Evolutionary conservation across 805 yeast genomes (phyloP).

Genomic region (Wickerhamomyces kurtzmanii): DNA sequence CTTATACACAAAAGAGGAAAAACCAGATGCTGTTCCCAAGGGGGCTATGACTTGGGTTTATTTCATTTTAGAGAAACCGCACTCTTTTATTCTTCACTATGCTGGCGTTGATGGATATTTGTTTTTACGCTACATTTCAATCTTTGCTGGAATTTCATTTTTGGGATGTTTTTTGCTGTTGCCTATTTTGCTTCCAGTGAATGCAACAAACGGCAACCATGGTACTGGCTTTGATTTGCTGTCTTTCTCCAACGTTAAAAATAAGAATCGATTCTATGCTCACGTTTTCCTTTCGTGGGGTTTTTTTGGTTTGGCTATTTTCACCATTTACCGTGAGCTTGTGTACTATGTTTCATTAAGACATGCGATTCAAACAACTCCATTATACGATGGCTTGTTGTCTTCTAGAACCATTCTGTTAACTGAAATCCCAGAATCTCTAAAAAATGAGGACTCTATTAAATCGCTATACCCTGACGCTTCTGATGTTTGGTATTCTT

Average conservation of each 20-base stretch:
- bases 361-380: slow-evolving; percentile 67
- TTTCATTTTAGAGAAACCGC: slow-evolving; percentile 41
- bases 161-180: slow-evolving; percentile 45
- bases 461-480: slow-evolving; percentile 56
- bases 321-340: slow-evolving; percentile 64
- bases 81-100: slow-evolving; percentile 55
- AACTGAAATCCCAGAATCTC: slow-evolving; percentile 44
- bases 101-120: slow-evolving; percentile 72
- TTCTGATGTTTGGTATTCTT: slow-evolving; percentile 49
- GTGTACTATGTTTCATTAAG: slow-evolving; percentile 61
- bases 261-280: slow-evolving; percentile 60
- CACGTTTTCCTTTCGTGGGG: slow-evolving; percentile 72
- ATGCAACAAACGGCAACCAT: slow-evolving; percentile 57
- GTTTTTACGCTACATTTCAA: slow-evolving; percentile 53
- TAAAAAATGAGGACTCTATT: slow-evolving; percentile 38
- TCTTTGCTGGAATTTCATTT: slow-evolving; percentile 41
- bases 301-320: slow-evolving; percentile 56
- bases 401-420: slow-evolving; percentile 67
- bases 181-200: slow-evolving; percentile 66
- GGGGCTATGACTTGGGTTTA: slow-evolving; percentile 58
- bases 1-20: slow-evolving; percentile 26
- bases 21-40: slow-evolving; percentile 55
- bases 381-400: slow-evolving; percentile 57
- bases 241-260: slow-evolving; percentile 50
- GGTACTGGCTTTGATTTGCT: slow-evolving; percentile 53